Evolutionary conservation across 768 basidiomycete genomes (phyloP), one percentile per base, ranked within the genome.

Genomic region (Termitomyces sp.): DNA sequence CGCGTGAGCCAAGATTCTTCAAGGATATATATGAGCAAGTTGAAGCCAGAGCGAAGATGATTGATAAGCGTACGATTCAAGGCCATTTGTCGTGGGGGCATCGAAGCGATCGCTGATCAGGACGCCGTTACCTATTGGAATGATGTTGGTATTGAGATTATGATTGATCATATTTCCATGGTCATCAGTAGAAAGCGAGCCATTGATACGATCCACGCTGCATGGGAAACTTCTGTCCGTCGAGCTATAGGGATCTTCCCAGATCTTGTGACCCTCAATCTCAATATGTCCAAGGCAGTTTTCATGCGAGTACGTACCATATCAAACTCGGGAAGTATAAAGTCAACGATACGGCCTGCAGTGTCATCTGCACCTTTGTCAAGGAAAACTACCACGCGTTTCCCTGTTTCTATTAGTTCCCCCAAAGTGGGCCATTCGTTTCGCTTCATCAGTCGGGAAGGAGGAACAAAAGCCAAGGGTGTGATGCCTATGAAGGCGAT

Each of bases 371-470:
- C 57, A 19, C 57, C 57, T 12, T 38, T 38, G 23, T 58, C 57
- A 14, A 58, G 53, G 40, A 58, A 58, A 7, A 55, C 16, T 17
- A 50, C 17, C 0, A 88, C 77, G 9, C 81, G 76, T 63, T 77
- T 84, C 1, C 80, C 82, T 34, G 65, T 70, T 64, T 82, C 80
- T 57, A 87, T 82, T 65, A 87, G 65, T 14, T 78, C 67, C 1
- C 84, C 82, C 4, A 89, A 71, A 0, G 84, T 84, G 1, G 86
- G 86, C 85, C 86, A 89, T 45, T 80, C 74, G 21, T 68, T 61
- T 21, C 72, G 68, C 32, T 71, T 71, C 48, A 82, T 66, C 0
- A 77, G 74, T 0, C 75, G 64, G 0, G 73, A 66, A 0, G 81
- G 75, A 0, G 86, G 86, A 3, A 81, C 73, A 60, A 81, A 87